These are phyloP conservation scores for Xylariaceae sp. DNA, from an alignment of 2,329 filamentous ascomycete genomes.

Conservation along the genomic window DNA sequence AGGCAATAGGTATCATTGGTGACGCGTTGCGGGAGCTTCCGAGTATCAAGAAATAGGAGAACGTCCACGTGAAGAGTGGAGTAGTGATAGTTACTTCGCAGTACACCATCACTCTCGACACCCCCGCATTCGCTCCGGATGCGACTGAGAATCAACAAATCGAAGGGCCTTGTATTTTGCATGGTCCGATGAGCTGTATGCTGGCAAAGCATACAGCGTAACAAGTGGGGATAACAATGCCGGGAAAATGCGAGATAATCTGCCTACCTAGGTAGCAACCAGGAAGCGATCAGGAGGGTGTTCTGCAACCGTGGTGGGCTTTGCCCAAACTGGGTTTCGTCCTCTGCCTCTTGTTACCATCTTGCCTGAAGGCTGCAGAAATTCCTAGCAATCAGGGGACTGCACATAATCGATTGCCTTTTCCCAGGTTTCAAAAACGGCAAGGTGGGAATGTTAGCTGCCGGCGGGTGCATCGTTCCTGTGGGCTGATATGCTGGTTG, in stretches of 20 bases:
- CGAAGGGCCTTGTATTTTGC: conserved; percentile 9
- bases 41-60: conserved; percentile 52
- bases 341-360: conserved; percentile 4
- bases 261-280: conserved; percentile 16
- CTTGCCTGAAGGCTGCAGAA: conserved; percentile 13
- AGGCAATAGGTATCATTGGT: conserved; percentile 77
- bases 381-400: conserved; percentile 9
- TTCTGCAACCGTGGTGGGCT: conserved; percentile 21
- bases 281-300: conserved; percentile 20
- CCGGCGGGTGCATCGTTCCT: conserved; percentile 11
- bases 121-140: conserved; percentile 15
- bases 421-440: conserved; percentile 19
- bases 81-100: conserved; percentile 26
- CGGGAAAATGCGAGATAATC: conserved; percentile 28
- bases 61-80: conserved; percentile 34
- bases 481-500: not conserved
- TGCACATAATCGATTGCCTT: conserved; percentile 9
- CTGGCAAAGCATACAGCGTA: conserved; percentile 21
- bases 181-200: conserved; percentile 12
- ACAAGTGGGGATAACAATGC: conserved; percentile 29
- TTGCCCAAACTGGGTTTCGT: conserved; percentile 11
- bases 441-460: conserved; percentile 23
- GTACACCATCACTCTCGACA: conserved; percentile 8
- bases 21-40: conserved; percentile 83
- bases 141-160: conserved; percentile 8